Evolutionary conservation across 2,329 filamentous ascomycete species (phyloP), one percentile per base, ranked within the genome.

Genomic region (Plenodomus biglobosus): DNA sequence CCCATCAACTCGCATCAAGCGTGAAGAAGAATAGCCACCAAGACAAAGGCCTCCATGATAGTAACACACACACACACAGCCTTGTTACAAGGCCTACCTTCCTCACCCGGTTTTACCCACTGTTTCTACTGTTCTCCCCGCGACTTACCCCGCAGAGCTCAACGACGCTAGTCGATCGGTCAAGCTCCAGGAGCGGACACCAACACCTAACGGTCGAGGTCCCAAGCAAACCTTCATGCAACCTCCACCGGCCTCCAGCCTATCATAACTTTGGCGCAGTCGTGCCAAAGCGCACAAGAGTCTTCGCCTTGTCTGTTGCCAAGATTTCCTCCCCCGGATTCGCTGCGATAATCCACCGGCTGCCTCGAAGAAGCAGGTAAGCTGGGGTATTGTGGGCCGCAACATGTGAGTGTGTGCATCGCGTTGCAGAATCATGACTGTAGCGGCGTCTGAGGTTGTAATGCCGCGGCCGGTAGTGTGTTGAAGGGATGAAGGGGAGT

Each of bases 261-360:
- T 55, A 57, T 61, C 32, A 50, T 13, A 13, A 7, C 3, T 11
- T 11, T 15, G 3, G 27, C 22, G 27, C 27, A 15, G 27, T 15
- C 8, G 43, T 34, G 52, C 53, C 60, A 61, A 62, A 43, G 40
- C 40, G 18, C 44, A 49, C 48, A 58, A 62, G 58, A 35, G 50
- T 56, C 27, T 32, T 55, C 38, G 50, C 44, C 53, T 45, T 49
- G 56, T 53, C 37, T 22, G 20, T 38, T 34, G 58, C 59, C 58
- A 62, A 64, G 59, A 38, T 36, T n/a, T 20, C 44, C 42, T 36
- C 41, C 50, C 53, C 58, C 50, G 47, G 58, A 53, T 57, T 57
- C 55, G 44, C 46, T 55, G 24, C 40, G 46, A 48, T 50, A 40
- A 19, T 48, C 42, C 37, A 48, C 50, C 35, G 17, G 11, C 48